A percentile compares a stretch with the other conserved stretches of the same genome.
These are phyloP conservation scores for Trichoderma semiorbis DNA, from an alignment of 2,329 filamentous ascomycete genomes.

Conservation along the genomic window DNA sequence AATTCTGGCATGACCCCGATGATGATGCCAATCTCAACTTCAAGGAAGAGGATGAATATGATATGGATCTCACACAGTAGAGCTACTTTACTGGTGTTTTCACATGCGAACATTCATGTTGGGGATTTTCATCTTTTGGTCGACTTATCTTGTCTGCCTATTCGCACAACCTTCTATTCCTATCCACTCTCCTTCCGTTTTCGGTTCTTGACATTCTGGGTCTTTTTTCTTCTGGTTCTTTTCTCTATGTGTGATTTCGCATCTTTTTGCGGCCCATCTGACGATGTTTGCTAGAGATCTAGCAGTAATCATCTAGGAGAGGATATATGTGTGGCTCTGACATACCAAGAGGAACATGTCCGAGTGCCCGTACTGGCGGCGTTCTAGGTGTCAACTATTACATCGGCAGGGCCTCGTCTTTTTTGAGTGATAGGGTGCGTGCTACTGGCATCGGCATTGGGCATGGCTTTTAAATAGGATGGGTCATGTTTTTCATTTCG, in stretches of 20 bases:
- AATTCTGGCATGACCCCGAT: conserved; percentile 66
- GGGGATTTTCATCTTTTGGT: conserved; percentile 4
- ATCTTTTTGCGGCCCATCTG: neutral
- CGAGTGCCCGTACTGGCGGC: conserved; percentile 12
- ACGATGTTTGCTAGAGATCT: neutral
- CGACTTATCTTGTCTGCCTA: neutral
- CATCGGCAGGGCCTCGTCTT: conserved; percentile 17
- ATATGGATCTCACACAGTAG: conserved; percentile 65
- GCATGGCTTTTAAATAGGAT: conserved; percentile 21
- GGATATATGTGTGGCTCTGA: neutral
- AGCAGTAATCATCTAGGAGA: conserved; percentile 6
- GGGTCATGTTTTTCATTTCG: conserved; percentile 17
- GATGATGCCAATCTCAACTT: conserved; percentile 73
- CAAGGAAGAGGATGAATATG: conserved; percentile 93
- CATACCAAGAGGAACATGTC: neutral
- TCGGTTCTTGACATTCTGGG: neutral
- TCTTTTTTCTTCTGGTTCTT: neutral
- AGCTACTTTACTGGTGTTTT: conserved; percentile 12
- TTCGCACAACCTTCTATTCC: neutral
- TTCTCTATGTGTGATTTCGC: neutral
- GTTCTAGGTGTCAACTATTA: conserved; percentile 16
- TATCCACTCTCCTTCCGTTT: neutral
- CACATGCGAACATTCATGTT: neutral
- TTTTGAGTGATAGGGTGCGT: conserved; percentile 10
- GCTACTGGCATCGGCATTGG: conserved; percentile 16